phyloP scores from a whole-genome alignment of 129 eudicot genomes.

The Tagetes erecta region DNA sequence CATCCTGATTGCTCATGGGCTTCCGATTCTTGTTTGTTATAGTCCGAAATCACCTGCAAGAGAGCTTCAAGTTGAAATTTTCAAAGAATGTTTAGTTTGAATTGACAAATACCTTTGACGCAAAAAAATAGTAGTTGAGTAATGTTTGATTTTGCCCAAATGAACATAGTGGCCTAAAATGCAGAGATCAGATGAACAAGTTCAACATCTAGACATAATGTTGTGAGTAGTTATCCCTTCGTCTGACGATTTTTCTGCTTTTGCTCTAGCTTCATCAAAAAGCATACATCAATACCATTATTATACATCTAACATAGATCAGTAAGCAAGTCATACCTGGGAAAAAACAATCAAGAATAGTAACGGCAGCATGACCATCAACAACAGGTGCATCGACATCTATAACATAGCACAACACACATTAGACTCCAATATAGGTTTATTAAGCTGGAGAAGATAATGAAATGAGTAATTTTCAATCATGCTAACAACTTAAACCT shows the following conservation, averaged over 20 bases:
- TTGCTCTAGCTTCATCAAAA: slow-evolving; percentile 50
- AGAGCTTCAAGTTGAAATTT: not conserved
- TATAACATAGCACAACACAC: no score
- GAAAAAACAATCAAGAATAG: slow-evolving; percentile 80
- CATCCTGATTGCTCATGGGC: slow-evolving; percentile 19
- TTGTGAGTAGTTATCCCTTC: slow-evolving; percentile 51
- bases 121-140: slow-evolving; percentile 79
- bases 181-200: slow-evolving; percentile 1
- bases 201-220: not conserved
- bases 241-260: slow-evolving; percentile 50
- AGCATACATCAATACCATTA: not conserved
- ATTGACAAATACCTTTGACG: slow-evolving; percentile 60
- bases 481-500: no score
- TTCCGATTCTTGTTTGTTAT: slow-evolving; percentile 70
- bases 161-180: slow-evolving; percentile 38
- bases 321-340: slow-evolving; percentile 43
- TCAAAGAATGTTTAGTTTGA: not conserved
- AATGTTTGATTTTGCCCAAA: slow-evolving; percentile 63
- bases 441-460: no score
- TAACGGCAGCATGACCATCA: slow-evolving; percentile 90
- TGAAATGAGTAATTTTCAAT: no score
- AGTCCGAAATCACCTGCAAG: slow-evolving; percentile 68
- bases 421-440: no score
- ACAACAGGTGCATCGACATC: slow-evolving; percentile 69
- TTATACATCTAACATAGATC: not conserved